These are phyloP conservation scores for Sporodiniella umbellata DNA, from an alignment of 371 early-diverging fungal genomes.

Conservation along the genomic window DNA sequence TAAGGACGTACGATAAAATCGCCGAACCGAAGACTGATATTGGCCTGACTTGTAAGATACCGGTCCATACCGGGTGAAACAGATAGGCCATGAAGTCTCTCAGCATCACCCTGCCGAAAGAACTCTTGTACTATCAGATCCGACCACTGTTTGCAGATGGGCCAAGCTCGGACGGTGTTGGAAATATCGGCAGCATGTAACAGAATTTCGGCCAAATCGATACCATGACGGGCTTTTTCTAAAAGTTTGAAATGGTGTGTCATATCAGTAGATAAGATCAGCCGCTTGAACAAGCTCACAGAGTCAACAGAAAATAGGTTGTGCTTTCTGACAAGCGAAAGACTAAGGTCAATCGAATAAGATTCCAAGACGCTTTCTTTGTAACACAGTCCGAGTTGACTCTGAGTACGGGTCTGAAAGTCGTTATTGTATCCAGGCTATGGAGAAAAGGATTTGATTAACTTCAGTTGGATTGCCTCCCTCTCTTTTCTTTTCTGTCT, in stretches of 20 bases:
- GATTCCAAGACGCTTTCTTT: constrained; percentile 75
- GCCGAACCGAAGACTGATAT: constrained; percentile 76
- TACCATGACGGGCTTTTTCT: constrained; percentile 32
- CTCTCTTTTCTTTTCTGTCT: constrained; percentile 74
- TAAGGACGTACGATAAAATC: constrained; percentile 79
- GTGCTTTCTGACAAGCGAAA: constrained; percentile 60
- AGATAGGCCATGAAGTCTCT: constrained; percentile 64
- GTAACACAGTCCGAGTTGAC: constrained; percentile 60
- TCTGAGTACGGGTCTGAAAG: constrained; percentile 77
- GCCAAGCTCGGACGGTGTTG: constrained; percentile 84
- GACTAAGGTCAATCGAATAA: constrained; percentile 68
- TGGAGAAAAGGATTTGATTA: constrained; percentile 1
- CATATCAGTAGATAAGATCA: constrained; percentile 85
- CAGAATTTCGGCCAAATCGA: constrained; percentile 28
- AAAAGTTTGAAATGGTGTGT: constrained; percentile 69
- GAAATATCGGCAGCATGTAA: constrained; percentile 89
- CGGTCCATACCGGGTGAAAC: constrained; percentile 91
- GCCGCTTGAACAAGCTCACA: neutral
- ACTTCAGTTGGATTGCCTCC: neutral
- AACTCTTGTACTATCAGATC: constrained; percentile 84
- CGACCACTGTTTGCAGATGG: constrained; percentile 85
- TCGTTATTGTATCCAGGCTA: constrained; percentile 85
- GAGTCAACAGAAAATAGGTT: constrained; percentile 24
- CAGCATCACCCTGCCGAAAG: constrained; percentile 83
- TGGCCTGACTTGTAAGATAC: constrained; percentile 62